Evolutionary conservation across 225 moss, liverwort and hornwort species (phyloP), one percentile per base, ranked within the genome.

Genomic region (Bryoerythrophyllum caledonicum): DNA sequence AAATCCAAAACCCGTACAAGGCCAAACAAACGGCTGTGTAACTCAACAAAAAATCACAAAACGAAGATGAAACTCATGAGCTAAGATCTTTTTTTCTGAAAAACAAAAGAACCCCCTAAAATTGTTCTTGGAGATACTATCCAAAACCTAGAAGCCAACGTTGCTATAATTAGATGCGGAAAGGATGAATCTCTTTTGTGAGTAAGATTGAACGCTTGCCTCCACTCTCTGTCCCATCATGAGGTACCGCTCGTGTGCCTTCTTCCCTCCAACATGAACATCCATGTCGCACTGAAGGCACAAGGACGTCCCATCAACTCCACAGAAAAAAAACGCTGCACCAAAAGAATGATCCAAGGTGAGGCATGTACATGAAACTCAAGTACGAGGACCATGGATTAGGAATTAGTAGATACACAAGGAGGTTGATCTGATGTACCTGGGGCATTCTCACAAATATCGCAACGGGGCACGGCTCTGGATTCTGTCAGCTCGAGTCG

Each of bases 231-330:
- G 96, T 37, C 92, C 90, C 91, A 97, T 91, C 79, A 97, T 77
- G 59, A 97, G 82, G 54, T 90, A 97, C 56, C 96, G 90, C 78
- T 97, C 96, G 61, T 97, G 96, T 20, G 90, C 82, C 86, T 93
- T 92, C 79, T 93, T 97, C 20, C 94, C 94, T 65, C 94, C 96
- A 56, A 94, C 88, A 81, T 97, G 96, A 24, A 97, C 96, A 80
- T 94, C 96, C 89, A 91, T 90, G 86, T 97, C 96, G 77, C 96
- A 97, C 77, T 94, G 94, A 66, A 97, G 84, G 75, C 96, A 97
- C 60, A 97, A 83, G 53, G 96, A 97, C 30, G 96, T 94, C 79
- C 96, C 94, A 85, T 97, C 96, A 74, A 97, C 87, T 67, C 90
- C 90, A 81, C 96, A 97, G 80, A 91, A 97, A 80, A 97, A 97